Base-by-base conservation (phyloP, 2,329 filamentous ascomycete genomes). In the Penicillium sp. region DNA sequence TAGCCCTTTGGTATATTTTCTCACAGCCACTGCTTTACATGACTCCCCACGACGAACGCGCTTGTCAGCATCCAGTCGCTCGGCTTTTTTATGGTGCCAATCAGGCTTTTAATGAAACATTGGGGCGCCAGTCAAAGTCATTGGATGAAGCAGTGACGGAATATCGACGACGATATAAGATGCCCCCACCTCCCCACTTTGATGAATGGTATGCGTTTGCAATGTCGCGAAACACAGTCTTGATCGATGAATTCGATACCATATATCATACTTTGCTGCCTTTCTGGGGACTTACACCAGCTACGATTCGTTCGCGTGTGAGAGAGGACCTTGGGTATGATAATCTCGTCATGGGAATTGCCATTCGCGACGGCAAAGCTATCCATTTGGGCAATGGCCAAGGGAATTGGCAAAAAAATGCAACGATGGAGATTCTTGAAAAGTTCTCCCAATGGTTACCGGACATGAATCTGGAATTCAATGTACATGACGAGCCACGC, bases 381-480 rank as follows among this genome's bases (percentile, higher is more conserved):
- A 56, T 55, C 17, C 42, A 50, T 36, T 19, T 46, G 16, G 44
- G 30, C 5, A 40, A 43, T 40, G 90, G 94, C 93, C 53, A 61
- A 30, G 53, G 53, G 7, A 41, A 45, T 1, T 57, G 40, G 36
- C 56, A 55, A 25, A 26, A 8, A 9, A 25, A 50, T 17, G 88
- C 89, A 12, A 89, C 87, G 0, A 73, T 80, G 40, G 86, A 84
- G 31, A 95, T 95, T 90, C 82, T 94, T 73, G 77, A 81, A 57
- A 79, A 82, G 10, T 93, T 94, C 61, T 74, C 89, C 1, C 75
- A 88, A 62, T 84, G 85, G 69, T 77, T 96, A 50, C 91, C 90
- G 1, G 88, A 92, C 69, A 93, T 95, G 89, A 90, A 95, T 70
- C 77, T 96, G n/a, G 88, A 86, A 14, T 95, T 95, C 78, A 96